These are phyloP conservation scores for Ceratocystiopsis minuta DNA, from an alignment of 2,329 filamentous ascomycete species.

Conservation along the genomic window DNA sequence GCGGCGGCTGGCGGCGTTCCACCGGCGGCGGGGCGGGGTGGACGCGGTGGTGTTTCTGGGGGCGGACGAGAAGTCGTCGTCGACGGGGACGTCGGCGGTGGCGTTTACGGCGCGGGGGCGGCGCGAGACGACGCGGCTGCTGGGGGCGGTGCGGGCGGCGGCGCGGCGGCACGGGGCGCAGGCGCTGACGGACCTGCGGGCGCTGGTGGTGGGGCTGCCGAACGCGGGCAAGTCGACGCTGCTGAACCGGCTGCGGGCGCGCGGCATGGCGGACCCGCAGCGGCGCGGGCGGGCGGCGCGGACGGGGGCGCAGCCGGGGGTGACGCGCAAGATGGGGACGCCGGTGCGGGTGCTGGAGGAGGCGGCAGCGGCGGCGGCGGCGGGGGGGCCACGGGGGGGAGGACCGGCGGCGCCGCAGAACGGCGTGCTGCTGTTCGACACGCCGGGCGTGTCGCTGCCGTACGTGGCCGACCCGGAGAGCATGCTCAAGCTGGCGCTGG, in stretches of 20 bases:
- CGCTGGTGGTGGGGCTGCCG: slow-evolving; percentile 90
- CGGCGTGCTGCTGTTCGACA: slow-evolving; percentile 75
- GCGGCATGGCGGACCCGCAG: slow-evolving; percentile 35
- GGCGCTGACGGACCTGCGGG: slow-evolving; percentile 61
- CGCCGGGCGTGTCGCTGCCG: slow-evolving; percentile 86
- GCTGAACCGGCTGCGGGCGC: slow-evolving; percentile 65
- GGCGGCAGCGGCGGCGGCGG: slow-evolving; percentile 6
- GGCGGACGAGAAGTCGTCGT: slow-evolving; percentile 22
- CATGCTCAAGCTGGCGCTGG: slow-evolving; percentile 91
- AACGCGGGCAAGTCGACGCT: slow-evolving; percentile 93
- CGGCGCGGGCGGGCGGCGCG: slow-evolving; percentile 46
- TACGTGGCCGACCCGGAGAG: slow-evolving; percentile 69
- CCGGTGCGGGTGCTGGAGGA: slow-evolving; percentile 55
- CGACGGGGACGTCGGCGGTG: slow-evolving; percentile 20
- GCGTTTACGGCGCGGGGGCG: slow-evolving; percentile 10
- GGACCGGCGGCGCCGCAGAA: slow-evolving; percentile 17
- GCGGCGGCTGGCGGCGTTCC: slow-evolving; percentile 18
- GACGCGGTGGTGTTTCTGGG: slow-evolving; percentile 16
- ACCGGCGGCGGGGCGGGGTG: slow-evolving; percentile 17
- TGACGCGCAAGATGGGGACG: slow-evolving; percentile 70
- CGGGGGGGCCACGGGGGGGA: slow-evolving; percentile 11
- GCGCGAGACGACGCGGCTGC: slow-evolving; percentile 15
- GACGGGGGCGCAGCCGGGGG: slow-evolving; percentile 74
- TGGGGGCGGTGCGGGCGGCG: slow-evolving; percentile 31
- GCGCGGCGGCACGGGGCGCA: slow-evolving; percentile 25